phyloP scores from a whole-genome alignment of 495 filamentous ascomycete species.

The Hyaloscypha variabilis region DNA sequence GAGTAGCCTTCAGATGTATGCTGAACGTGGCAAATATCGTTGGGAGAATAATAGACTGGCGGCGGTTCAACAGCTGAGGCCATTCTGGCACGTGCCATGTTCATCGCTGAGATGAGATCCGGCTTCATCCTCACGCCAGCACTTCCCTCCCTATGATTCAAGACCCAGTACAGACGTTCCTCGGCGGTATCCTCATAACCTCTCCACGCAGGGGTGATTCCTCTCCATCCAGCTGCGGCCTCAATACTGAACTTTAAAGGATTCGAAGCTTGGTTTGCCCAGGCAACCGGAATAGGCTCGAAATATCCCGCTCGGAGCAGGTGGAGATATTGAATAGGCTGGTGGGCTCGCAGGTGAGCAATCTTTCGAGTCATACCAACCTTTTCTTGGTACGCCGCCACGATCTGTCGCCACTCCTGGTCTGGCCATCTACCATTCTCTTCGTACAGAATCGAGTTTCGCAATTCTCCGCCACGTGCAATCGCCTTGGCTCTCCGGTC shows the following conservation, averaged over 20 bases:
- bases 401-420: conserved; percentile 38
- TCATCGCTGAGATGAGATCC: conserved; percentile 44
- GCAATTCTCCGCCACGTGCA: conserved; percentile 24
- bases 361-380: conserved; percentile 45
- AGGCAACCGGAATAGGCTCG: conserved; percentile 49
- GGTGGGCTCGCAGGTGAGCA: conserved; percentile 38
- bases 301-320: conserved; percentile 51
- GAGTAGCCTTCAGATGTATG: conserved; percentile 44
- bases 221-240: conserved; percentile 46
- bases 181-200: conserved; percentile 51
- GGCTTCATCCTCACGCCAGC: conserved; percentile 41
- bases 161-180: conserved; percentile 51
- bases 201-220: conserved; percentile 50
- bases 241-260: conserved; percentile 50
- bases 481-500: conserved; percentile 24
- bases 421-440: conserved; percentile 48
- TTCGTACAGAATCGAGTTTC: conserved; percentile 42
- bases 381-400: conserved; percentile 43
- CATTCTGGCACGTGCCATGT: conserved; percentile 46
- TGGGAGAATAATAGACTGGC: conserved; percentile 39
- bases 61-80: conserved; percentile 43
- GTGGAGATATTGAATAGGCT: conserved; percentile 48
- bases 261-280: conserved; percentile 43
- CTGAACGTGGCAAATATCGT: conserved; percentile 45
- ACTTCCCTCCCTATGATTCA: conserved; percentile 44